Percentiles rank a stretch among this genome's conserved stretches.
Evolutionary conservation across 495 filamentous ascomycete species (phyloP).

Genomic region (Xylaria nigripes): DNA sequence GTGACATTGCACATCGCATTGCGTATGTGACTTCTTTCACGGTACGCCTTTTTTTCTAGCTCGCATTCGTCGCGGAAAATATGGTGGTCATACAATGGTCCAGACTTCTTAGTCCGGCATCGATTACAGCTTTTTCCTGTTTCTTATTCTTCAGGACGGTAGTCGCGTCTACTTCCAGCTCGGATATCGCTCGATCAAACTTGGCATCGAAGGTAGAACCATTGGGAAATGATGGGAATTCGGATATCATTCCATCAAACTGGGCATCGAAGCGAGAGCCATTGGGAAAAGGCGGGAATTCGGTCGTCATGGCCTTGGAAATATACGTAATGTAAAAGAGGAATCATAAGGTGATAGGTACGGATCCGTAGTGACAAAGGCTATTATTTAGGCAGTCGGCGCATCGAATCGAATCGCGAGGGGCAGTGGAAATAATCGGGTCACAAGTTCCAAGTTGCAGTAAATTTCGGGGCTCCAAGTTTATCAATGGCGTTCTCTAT

Average conservation of each 20-base stretch:
- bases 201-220: conserved; percentile 4
- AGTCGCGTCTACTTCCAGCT: conserved; percentile 5
- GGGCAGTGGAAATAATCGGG: neutral
- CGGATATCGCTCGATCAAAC: conserved; percentile 1
- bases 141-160: neutral
- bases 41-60: neutral
- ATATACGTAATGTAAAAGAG: conserved; percentile 2
- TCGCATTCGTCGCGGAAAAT: neutral
- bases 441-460: neutral
- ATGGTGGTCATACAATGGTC: conserved; percentile 59
- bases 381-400: conserved; percentile 1
- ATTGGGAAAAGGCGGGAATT: conserved; percentile 11
- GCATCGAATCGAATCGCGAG: conserved; percentile 12
- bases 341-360: neutral
- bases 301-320: conserved; percentile 10
- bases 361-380: neutral
- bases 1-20: conserved; percentile 8
- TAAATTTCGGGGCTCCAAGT: neutral
- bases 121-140: conserved; percentile 41
- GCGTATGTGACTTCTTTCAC: neutral
- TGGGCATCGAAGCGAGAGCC: conserved; percentile 4
- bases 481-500: neutral
- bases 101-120: conserved; percentile 64
- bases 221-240: conserved; percentile 11
- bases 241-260: conserved; percentile 11